These are phyloP conservation scores for Exophiala oligosperma DNA, from an alignment of 2,329 filamentous ascomycete species.

Conservation along the genomic window DNA sequence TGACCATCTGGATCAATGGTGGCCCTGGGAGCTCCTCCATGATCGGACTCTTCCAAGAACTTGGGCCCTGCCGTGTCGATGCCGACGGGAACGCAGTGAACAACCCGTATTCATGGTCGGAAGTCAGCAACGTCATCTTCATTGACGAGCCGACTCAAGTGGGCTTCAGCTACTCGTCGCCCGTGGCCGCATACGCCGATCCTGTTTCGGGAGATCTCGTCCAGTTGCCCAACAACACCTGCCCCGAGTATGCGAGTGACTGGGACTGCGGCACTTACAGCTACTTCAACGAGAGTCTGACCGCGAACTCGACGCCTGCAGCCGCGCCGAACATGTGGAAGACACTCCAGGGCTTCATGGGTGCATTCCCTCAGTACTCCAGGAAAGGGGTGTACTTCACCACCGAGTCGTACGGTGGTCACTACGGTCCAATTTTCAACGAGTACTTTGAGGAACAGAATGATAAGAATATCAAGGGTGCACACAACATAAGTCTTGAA, in stretches of 20 bases:
- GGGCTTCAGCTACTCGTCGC: conserved; percentile 55
- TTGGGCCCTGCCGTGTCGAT: conserved; percentile 40
- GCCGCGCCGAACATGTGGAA: conserved; percentile 31
- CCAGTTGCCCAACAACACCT: conserved; percentile 26
- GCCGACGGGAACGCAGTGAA: conserved; percentile 38
- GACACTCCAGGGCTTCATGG: conserved; percentile 30
- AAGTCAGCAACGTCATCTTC: conserved; percentile 52
- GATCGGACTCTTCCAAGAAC: conserved; percentile 38
- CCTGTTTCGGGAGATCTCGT: conserved; percentile 18
- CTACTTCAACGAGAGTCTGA: conserved; percentile 27
- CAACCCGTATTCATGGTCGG: conserved; percentile 38
- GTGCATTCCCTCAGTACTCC: conserved; percentile 30
- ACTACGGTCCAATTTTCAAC: conserved; percentile 57
- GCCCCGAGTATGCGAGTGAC: conserved; percentile 27
- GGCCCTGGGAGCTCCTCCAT: conserved; percentile 35
- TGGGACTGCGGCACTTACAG: conserved; percentile 28
- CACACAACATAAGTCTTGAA: conserved; percentile 31
- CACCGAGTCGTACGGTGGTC: conserved; percentile 54
- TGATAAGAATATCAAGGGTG: conserved; percentile 27
- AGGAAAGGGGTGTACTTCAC: conserved; percentile 53
- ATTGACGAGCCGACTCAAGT: conserved; percentile 66
- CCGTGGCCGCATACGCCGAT: conserved; percentile 27
- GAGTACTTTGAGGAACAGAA: conserved; percentile 42
- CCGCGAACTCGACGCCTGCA: conserved; percentile 27
- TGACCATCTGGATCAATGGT: conserved; percentile 45